Evolutionary conservation across 1,284 basidiomycete genomes (phyloP).

Genomic region (Tylopilus sp.): DNA sequence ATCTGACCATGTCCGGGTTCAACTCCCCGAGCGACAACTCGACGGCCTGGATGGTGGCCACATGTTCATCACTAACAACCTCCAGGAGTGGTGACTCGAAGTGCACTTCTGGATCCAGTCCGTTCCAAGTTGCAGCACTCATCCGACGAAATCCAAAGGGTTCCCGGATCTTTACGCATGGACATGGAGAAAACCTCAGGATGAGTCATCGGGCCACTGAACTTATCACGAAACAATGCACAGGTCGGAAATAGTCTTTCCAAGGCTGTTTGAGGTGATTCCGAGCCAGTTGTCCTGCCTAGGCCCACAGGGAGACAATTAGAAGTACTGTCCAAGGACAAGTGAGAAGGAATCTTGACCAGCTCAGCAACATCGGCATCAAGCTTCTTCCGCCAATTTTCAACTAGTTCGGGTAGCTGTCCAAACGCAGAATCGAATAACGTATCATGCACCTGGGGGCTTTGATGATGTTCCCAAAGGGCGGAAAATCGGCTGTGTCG

Average conservation of each 20-base stretch:
- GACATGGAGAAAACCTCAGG: not conserved
- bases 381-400: not conserved
- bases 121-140: too few species aligned
- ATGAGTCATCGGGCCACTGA: not conserved
- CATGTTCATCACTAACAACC: not conserved
- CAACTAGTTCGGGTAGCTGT: not conserved
- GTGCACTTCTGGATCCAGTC: too few species aligned
- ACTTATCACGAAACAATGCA: not conserved
- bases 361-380: slow-evolving; percentile 4
- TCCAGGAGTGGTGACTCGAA: too few species aligned
- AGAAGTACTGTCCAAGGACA: too few species aligned
- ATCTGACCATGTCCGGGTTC: not conserved
- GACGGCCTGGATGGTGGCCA: not conserved
- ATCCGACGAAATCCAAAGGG: too few species aligned
- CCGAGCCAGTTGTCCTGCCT: too few species aligned
- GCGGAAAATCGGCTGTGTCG: not conserved
- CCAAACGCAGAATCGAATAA: slow-evolving; percentile 14
- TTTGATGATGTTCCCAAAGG: not conserved
- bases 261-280: not conserved
- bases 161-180: too few species aligned
- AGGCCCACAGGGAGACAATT: too few species aligned
- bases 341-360: not conserved
- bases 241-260: not conserved
- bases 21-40: too few species aligned
- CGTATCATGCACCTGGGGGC: not conserved